Conservation (phyloP, 2,329 filamentous ascomycete genomes). For the Pseudogymnoascus sp. region DNA sequence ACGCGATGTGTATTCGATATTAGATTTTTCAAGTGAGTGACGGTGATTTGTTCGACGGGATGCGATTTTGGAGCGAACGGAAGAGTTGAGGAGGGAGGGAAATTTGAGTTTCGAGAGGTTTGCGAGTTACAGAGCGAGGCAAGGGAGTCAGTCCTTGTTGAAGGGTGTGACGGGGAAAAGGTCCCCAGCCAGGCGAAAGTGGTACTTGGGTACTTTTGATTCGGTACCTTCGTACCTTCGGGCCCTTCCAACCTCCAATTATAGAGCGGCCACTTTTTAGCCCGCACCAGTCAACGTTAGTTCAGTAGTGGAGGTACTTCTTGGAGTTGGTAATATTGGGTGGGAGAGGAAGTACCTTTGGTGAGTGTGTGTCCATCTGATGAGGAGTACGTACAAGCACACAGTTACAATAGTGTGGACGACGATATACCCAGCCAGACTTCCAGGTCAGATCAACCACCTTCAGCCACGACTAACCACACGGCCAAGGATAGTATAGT, state of each 20-base stretch:
- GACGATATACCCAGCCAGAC: background rate
- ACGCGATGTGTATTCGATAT: background rate
- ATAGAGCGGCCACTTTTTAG: conserved; percentile 1
- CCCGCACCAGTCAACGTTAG: background rate
- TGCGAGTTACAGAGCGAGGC: background rate
- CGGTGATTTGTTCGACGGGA: background rate
- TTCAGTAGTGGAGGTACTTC: too few relatives aligned
- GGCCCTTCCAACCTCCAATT: background rate
- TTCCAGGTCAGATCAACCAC: background rate
- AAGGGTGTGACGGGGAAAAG: background rate
- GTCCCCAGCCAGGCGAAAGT: background rate
- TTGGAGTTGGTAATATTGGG: background rate
- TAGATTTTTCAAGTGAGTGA: background rate
- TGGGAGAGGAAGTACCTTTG: background rate
- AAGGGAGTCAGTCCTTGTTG: background rate
- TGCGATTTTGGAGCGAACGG: background rate
- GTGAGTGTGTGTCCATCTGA: too few relatives aligned
- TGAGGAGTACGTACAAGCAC: too few relatives aligned
- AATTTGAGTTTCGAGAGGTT: background rate
- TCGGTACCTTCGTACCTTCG: too few relatives aligned
- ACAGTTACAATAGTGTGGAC: background rate
- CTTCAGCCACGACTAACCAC: too few relatives aligned
- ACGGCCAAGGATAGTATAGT: background rate
- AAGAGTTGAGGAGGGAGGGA: background rate
- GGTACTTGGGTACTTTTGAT: background rate